Evolutionary conservation across 1,284 basidiomycete species (phyloP).

Genomic region (Pseudozyma sp.): DNA sequence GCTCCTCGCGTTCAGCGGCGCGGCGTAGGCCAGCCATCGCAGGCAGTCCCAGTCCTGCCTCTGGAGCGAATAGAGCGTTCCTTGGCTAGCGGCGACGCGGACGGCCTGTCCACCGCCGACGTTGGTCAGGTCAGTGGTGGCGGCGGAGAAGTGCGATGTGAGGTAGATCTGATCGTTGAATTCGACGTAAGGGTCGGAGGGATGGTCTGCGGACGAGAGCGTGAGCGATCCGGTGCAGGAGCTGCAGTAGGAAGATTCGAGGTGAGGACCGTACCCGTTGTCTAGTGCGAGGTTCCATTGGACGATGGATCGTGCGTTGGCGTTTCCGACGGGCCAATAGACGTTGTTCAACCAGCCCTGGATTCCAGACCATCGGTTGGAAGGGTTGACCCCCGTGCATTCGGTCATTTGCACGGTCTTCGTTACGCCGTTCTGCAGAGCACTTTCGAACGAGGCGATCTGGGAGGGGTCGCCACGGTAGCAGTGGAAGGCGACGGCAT

Average conservation of each 20-base stretch:
- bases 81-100: constrained; percentile 18
- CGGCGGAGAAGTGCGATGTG: constrained; percentile 44
- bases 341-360: constrained; percentile 50
- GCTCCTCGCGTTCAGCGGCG: constrained; percentile 14
- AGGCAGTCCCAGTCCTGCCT: constrained; percentile 31
- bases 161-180: constrained; percentile 49
- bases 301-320: constrained; percentile 28
- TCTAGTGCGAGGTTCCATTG: constrained; percentile 59
- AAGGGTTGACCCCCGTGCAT: constrained; percentile 44
- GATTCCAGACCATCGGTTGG: constrained; percentile 29
- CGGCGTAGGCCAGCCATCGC: constrained; percentile 43
- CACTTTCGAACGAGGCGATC: constrained; percentile 22
- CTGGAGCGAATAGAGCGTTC: constrained; percentile 15
- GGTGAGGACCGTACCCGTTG: constrained; percentile 40
- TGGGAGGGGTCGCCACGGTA: constrained; percentile 51
- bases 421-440: constrained; percentile 15
- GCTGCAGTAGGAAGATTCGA: constrained; percentile 38
- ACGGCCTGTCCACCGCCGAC: constrained; percentile 48
- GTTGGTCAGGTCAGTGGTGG: constrained; percentile 40
- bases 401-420: constrained; percentile 55
- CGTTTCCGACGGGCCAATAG: constrained; percentile 46
- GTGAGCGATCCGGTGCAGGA: constrained; percentile 48
- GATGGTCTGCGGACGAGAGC: constrained; percentile 28
- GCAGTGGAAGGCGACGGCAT: constrained; percentile 59
- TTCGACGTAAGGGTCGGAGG: constrained; percentile 28